phyloP scores from a whole-genome alignment of 1,284 basidiomycete species.

The Gastroboletus turbinatus region DNA sequence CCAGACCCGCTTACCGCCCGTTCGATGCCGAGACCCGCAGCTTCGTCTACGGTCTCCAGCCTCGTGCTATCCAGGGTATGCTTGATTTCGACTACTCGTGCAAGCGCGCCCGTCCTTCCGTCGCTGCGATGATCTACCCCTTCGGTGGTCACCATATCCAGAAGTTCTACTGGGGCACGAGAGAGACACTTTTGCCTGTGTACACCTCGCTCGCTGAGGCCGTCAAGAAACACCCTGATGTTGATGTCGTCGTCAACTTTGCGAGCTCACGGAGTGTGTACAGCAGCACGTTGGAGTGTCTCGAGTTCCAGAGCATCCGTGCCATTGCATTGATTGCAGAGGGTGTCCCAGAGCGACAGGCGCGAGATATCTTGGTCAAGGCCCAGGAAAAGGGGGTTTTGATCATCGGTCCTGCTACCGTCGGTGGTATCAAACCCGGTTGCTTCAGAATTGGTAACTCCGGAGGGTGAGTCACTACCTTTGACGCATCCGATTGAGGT shows the following conservation, averaged over 20 bases:
- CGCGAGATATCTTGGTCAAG: conserved; percentile 91
- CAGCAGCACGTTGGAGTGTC: conserved; percentile 89
- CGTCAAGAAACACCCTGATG: conserved; percentile 93
- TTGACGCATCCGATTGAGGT: not conserved
- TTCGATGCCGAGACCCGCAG: conserved; percentile 93
- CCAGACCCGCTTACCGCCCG: conserved; percentile 81
- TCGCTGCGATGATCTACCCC: conserved; percentile 99
- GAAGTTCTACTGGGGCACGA: conserved; percentile 99
- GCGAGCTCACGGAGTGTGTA: conserved; percentile 94
- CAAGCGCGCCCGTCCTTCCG: conserved; percentile 89
- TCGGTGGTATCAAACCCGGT: conserved; percentile 99
- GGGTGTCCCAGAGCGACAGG: conserved; percentile 97
- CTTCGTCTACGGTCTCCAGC: conserved; percentile 98
- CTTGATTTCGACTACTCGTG: conserved; percentile 99
- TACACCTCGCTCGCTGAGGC: conserved; percentile 95
- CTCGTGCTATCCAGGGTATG: conserved; percentile 99
- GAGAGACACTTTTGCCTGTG: conserved; percentile 96
- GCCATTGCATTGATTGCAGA: conserved; percentile 96
- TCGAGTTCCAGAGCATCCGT: conserved; percentile 65
- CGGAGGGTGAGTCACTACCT: conserved; percentile 66
- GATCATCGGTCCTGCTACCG: conserved; percentile 98
- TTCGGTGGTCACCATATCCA: conserved; percentile 99
- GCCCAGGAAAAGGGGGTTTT: conserved; percentile 86
- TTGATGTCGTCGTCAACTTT: conserved; percentile 98
- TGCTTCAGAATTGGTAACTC: conserved; percentile 99